These are phyloP conservation scores for Firmiana major DNA, from an alignment of 345 rosid genomes.

Conservation along the genomic window DNA sequence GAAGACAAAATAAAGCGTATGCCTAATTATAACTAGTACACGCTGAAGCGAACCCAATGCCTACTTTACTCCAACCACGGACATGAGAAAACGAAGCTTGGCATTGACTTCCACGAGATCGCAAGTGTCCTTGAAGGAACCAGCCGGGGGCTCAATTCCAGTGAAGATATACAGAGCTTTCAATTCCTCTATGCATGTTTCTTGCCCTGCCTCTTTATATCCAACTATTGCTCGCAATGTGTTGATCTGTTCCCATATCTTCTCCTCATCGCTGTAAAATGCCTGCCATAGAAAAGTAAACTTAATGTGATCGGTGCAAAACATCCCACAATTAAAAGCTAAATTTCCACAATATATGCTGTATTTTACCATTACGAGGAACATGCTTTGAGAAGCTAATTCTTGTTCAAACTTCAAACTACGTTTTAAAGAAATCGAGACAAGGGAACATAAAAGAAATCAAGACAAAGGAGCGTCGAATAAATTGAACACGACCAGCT, in stretches of 20 bases:
- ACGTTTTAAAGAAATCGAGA: too few species aligned
- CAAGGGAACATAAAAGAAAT: too few species aligned
- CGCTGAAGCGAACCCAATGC: too few species aligned
- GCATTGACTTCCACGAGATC: conserved; percentile 45
- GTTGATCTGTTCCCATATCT: conserved; percentile 56
- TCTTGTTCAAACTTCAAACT: neutral
- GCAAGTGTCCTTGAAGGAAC: conserved; percentile 36
- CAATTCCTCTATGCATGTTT: conserved; percentile 51
- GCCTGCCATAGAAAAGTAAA: conserved; percentile 25
- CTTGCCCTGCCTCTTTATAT: conserved; percentile 37
- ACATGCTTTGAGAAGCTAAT: neutral
- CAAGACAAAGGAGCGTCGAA: neutral
- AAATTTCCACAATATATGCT: too few species aligned
- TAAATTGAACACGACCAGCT: neutral
- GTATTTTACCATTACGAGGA: neutral
- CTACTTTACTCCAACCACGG: conserved; percentile 68
- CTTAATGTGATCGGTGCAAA: neutral
- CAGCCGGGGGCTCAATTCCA: conserved; percentile 60
- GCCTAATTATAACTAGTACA: too few species aligned
- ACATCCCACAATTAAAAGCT: too few species aligned
- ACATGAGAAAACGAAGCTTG: conserved; percentile 59
- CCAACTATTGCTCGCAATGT: conserved; percentile 57
- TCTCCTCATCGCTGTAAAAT: conserved; percentile 31
- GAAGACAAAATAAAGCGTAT: too few species aligned
- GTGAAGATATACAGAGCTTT: conserved; percentile 65